Base-by-base conservation (phyloP, 345 rosid species). In the Rubroshorea leprosula region DNA sequence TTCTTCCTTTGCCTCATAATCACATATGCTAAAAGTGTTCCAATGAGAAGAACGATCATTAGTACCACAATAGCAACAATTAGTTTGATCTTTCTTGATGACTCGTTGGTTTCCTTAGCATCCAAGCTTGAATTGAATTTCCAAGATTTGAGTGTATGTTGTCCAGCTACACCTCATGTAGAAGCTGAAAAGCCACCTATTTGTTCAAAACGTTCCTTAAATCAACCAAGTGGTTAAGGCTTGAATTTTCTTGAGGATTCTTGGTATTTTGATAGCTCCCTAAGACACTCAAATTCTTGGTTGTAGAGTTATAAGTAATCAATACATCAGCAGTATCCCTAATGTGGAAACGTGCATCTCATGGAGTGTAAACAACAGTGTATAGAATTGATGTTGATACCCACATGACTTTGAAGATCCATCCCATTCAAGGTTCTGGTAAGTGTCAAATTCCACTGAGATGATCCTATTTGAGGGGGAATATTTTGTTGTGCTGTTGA, bases 331-430 rank as follows among this genome's bases (percentile, higher is more conserved):
- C 65, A 14, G 26, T 45, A 17, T 79, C 76, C 49, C 63, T 70
- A n/a, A 63, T 73, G 49, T 75, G 80, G 0, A 63, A 14, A 23
- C 71, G 62, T 5, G 67, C 80, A 49, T 79, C 75, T 81, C 78
- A 82, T 6, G 61, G 63, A 0, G 71, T 67, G 39, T 60, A 59
- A 0, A 66, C 65, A 0, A 0, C 73, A 77, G 4, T 64, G 13
- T 29, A 77, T 51, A 0, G 79, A 79, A 49, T 69, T 75, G 10
- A 61, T 51, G 57, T n/a, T n/a, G 24, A n/a, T n/a, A n/a, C n/a
- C n/a, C n/a, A n/a, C n/a, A n/a, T n/a, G n/a, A n/a, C n/a, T n/a
- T n/a, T n/a, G n/a, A n/a, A n/a, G n/a, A n/a, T n/a, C n/a, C n/a
- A n/a, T n/a, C n/a, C n/a, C n/a, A n/a, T n/a, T n/a, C n/a, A n/a